Conservation (phyloP, 2,329 filamentous ascomycete species). For the Alternaria gansuensis region DNA sequence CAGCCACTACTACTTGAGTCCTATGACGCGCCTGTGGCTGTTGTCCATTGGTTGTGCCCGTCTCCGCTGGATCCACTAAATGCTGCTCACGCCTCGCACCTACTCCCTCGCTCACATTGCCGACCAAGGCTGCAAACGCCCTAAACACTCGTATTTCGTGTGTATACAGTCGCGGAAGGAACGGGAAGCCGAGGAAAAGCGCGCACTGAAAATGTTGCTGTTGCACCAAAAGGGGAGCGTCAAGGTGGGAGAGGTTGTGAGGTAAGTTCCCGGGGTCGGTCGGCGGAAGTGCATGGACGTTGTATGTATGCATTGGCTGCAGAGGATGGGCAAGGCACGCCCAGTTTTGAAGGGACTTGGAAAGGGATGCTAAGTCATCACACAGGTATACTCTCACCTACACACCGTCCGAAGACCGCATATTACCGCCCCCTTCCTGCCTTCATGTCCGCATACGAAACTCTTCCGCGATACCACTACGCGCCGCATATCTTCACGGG, state of each 20-base stretch:
- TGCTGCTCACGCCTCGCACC: slow-evolving; percentile 55
- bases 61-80: slow-evolving; percentile 45
- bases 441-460: slow-evolving; percentile 91
- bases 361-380: slow-evolving; percentile 9
- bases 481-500: slow-evolving; percentile 94
- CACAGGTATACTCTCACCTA: slow-evolving; percentile 83
- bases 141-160: slow-evolving; percentile 48
- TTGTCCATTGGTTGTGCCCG: slow-evolving; percentile 30
- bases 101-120: slow-evolving; percentile 51
- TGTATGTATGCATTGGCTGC: slow-evolving; percentile 5
- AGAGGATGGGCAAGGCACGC: neutral
- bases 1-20: slow-evolving; percentile 19
- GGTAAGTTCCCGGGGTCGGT: slow-evolving; percentile 58
- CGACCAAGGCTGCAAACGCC: slow-evolving; percentile 43
- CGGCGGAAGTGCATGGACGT: slow-evolving; percentile 5
- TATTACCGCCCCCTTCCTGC: slow-evolving; percentile 82
- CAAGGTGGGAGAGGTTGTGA: slow-evolving; percentile 92
- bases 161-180: slow-evolving; percentile 47
- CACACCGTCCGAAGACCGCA: slow-evolving; percentile 85
- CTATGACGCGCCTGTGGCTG: slow-evolving; percentile 29
- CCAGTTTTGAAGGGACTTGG: neutral
- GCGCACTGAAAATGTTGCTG: slow-evolving; percentile 74
- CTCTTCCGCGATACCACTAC: slow-evolving; percentile 85
- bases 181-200: slow-evolving; percentile 42
- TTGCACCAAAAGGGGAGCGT: slow-evolving; percentile 90